Base-by-base conservation (phyloP, 2,329 filamentous ascomycete species). In the Colletotrichum phormii region DNA sequence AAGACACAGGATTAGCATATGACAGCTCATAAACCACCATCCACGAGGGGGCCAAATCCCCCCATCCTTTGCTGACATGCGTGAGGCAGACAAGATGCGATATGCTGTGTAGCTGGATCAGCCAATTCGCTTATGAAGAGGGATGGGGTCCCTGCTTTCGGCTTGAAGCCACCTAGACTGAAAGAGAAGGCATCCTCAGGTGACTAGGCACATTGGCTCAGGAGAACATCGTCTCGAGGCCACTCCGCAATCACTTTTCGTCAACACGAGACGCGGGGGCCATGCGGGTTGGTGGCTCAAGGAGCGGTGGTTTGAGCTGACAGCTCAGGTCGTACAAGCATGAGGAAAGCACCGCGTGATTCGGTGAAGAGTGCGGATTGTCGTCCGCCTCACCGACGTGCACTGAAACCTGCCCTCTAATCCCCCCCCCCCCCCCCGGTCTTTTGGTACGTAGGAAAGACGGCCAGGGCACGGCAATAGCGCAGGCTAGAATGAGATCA, bases 251-350 rank as follows among this genome's bases (percentile, higher is more conserved):
- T 33, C 24, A 26, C 58, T 29, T 62, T 65, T 71, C 33, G 55
- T 59, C 62, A 29, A 73, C 71, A 72, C 67, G 67, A 73, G 71
- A 73, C 71, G 62, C 58, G 62, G 67, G 67, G 51, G 63, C 58
- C 55, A 66, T 67, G 71, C 67, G 55, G 61, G 67, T 51, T 73
- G 24, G 46, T 42, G 37, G 37, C 37, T 15, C 15, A 18, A 42
- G 37, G 37, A 42, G 15, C 63, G 37, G 24, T 58, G 66, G 42
- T 58, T 29, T 66, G 67, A 72, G 49, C 37, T 63, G 71, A 72
- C 60, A 72, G 66, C 54, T 73, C 71, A 53, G n/a, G 67, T 72
- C 24, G 62, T 29, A 73, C 71, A 63, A 63, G 55, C 29, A 63
- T 18, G 31, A 63, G 51, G 18, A 42, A 58, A 72, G 61, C n/a